Evolutionary conservation across 1,284 basidiomycete species (phyloP).

Genomic region (Cryptococcus sp.): DNA sequence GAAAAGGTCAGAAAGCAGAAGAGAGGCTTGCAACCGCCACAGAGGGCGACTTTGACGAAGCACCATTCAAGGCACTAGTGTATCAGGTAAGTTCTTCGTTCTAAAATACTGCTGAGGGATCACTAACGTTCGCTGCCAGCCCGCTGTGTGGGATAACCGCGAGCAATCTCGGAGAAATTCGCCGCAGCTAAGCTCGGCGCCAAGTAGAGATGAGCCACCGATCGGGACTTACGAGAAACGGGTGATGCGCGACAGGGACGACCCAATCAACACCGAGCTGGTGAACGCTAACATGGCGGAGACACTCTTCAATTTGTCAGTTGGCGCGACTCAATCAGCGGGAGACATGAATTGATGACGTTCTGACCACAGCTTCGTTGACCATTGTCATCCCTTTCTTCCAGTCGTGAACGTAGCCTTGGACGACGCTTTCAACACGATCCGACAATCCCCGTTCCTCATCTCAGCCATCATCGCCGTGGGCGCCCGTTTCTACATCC

Average conservation of each 20-base stretch:
- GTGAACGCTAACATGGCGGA: conserved; percentile 28
- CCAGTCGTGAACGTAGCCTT: conserved; percentile 32
- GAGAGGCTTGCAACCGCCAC: conserved; percentile 26
- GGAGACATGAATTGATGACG: background rate
- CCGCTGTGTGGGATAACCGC: conserved; percentile 35
- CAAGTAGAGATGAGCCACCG: conserved; percentile 20
- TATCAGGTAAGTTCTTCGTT: conserved; percentile 26
- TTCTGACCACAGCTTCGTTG: conserved; percentile 20
- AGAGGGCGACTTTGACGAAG: conserved; percentile 26
- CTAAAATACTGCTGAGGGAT: background rate
- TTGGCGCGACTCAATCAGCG: background rate
- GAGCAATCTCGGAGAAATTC: conserved; percentile 28
- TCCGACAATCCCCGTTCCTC: conserved; percentile 33
- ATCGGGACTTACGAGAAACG: conserved; percentile 18
- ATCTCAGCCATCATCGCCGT: conserved; percentile 37
- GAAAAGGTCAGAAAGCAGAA: conserved; percentile 25
- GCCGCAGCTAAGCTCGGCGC: conserved; percentile 19
- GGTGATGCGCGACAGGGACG: conserved; percentile 26
- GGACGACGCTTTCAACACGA: conserved; percentile 29
- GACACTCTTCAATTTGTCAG: conserved; percentile 31
- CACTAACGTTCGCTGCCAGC: conserved; percentile 9
- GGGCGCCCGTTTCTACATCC: conserved; percentile 35
- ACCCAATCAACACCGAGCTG: conserved; percentile 33
- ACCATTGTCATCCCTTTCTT: conserved; percentile 39
- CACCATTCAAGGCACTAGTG: conserved; percentile 38